phyloP scores from a whole-genome alignment of 1,139 yeast genomes.

The Kurtzmaniella quercitrusa region DNA sequence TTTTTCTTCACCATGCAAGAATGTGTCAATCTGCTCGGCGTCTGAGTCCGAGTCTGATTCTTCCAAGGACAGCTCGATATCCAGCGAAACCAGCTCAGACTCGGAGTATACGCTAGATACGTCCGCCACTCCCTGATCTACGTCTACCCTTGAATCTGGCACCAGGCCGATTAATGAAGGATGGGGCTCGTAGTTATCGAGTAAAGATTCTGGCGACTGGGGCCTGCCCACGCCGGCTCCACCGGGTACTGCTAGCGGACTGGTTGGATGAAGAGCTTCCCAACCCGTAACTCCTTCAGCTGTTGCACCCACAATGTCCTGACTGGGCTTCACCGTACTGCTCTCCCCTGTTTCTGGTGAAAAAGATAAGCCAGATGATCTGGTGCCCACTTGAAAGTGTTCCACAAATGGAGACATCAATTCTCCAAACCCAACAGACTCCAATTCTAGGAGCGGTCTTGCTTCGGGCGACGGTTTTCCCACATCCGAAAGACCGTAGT shows the following conservation, averaged over 20 bases:
- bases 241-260: constrained; percentile 1
- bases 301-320: no score
- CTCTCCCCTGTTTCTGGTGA: constrained; percentile 11
- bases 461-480: constrained; percentile 15
- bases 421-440: background rate
- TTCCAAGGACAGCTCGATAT: constrained; percentile 4
- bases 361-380: constrained; percentile 8
- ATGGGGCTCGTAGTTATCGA: constrained; percentile 5
- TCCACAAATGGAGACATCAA: background rate
- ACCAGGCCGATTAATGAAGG: constrained; percentile 9
- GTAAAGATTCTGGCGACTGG: constrained; percentile 11
- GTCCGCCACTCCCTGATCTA: background rate
- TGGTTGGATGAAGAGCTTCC: no score
- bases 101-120: background rate
- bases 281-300: no score
- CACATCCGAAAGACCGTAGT: background rate
- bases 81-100: background rate
- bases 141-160: constrained; percentile 9
- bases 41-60: constrained; percentile 10
- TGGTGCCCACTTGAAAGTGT: background rate
- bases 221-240: constrained; percentile 18
- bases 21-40: constrained; percentile 6
- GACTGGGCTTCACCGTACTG: no score
- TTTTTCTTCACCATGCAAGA: constrained; percentile 6
- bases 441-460: constrained; percentile 5